Conservation (phyloP, 768 basidiomycete genomes). For the Rhodocollybia butyracea region DNA sequence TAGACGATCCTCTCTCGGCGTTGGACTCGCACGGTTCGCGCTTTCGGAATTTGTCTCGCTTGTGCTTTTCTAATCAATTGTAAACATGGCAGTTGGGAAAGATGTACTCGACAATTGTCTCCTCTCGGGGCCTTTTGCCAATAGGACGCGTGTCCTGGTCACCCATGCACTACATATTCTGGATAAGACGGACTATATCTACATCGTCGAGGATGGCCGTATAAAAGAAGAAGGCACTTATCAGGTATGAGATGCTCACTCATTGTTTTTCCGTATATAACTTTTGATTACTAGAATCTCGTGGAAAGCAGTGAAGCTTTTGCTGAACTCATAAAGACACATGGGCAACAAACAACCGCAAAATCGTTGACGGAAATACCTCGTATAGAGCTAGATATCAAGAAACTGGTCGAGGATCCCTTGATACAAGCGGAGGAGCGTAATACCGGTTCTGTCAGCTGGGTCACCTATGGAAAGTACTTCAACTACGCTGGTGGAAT, state of each 20-base stretch:
- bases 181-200: conserved; percentile 59
- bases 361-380: background rate
- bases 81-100: too few species aligned
- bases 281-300: conserved; percentile 33
- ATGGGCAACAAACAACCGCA: conserved; percentile 36
- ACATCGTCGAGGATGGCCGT: conserved; percentile 55
- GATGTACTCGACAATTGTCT: conserved; percentile 62
- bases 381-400: conserved; percentile 21
- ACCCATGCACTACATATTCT: conserved; percentile 60
- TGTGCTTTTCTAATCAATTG: too few species aligned
- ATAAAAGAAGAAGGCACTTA: conserved; percentile 66
- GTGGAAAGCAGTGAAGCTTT: conserved; percentile 41
- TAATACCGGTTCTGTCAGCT: conserved; percentile 48
- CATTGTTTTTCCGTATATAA: background rate
- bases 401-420: background rate
- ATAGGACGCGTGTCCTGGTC: conserved; percentile 58
- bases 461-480: conserved; percentile 48
- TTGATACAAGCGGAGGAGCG: conserved; percentile 59
- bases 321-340: conserved; percentile 52
- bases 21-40: conserved; percentile 79
- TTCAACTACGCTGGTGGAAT: conserved; percentile 45
- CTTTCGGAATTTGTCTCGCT: too few species aligned
- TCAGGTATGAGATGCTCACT: conserved; percentile 26
- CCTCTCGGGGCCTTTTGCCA: conserved; percentile 45
- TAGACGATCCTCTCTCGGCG: conserved; percentile 81